Percentiles rank a stretch among this genome's conserved stretches.
Conservation (phyloP, 148 eudicot genomes). For the Fallopia convolvulus region DNA sequence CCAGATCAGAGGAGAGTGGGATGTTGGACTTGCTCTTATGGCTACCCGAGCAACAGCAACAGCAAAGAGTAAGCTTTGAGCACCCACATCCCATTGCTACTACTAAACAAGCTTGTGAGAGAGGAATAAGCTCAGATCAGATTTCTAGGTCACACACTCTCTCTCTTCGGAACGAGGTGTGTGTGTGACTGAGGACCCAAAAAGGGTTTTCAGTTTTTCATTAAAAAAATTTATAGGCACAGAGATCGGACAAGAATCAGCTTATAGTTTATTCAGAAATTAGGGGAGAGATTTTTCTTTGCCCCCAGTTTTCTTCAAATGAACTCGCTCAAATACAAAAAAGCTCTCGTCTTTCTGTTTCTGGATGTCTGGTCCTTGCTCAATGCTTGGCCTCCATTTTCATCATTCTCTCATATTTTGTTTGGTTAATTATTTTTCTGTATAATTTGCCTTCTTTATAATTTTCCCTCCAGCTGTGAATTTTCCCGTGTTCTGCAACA, state of each 20-base stretch:
- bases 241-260: slow-evolving; percentile 8
- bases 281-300: not conserved
- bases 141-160: not conserved
- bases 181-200: slow-evolving; percentile 3
- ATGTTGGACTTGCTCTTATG: slow-evolving; percentile 35
- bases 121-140: slow-evolving; percentile 16
- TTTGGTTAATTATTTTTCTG: not conserved
- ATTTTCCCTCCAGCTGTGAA: slow-evolving; percentile 12
- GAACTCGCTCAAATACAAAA: not conserved
- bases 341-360: not conserved
- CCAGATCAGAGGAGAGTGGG: slow-evolving; percentile 49
- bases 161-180: slow-evolving; percentile 5
- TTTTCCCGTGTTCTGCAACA: slow-evolving; percentile 4
- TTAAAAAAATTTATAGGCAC: slow-evolving; percentile 1
- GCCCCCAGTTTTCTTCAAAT: not conserved
- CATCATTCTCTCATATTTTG: not conserved
- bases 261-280: slow-evolving; percentile 9
- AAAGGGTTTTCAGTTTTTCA: slow-evolving; percentile 5
- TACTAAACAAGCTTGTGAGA: not conserved
- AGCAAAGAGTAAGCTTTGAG: slow-evolving; percentile 52
- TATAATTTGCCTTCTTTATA: slow-evolving; percentile 2
- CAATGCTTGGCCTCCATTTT: not conserved
- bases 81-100: slow-evolving; percentile 61
- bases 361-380: not conserved
- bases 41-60: slow-evolving; percentile 53